These are phyloP conservation scores for Amorphotheca resinae DNA, from an alignment of 495 filamentous ascomycete genomes.

Conservation along the genomic window DNA sequence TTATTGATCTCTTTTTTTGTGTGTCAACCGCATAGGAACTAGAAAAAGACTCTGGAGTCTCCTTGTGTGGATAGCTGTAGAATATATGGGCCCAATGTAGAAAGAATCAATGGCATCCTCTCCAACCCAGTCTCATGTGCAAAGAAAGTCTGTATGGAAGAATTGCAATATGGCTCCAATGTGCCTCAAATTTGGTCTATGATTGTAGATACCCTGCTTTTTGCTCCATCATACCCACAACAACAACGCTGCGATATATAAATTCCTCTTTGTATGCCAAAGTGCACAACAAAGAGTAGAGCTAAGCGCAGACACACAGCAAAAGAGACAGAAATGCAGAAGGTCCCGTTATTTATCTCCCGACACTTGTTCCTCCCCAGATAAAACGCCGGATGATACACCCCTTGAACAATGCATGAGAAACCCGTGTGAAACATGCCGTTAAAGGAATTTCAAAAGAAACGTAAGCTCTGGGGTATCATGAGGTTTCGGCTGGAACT, in stretches of 20 bases:
- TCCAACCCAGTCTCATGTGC: neutral
- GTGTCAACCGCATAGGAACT: conserved; percentile 8
- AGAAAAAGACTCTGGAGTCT: conserved; percentile 7
- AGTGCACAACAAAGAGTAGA: too few species aligned
- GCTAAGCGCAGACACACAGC: too few species aligned
- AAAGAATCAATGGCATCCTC: conserved; percentile 17
- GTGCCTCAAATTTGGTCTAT: conserved; percentile 1
- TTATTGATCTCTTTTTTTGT: conserved; percentile 17
- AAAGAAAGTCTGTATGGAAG: neutral
- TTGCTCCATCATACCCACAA: too few species aligned
- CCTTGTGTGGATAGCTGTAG: conserved; percentile 15
- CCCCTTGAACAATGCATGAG: neutral
- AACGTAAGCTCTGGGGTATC: conserved; percentile 10
- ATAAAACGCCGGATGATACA: conserved; percentile 3
- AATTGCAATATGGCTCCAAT: neutral
- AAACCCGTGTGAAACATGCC: neutral
- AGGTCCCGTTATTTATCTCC: neutral
- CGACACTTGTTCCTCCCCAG: neutral
- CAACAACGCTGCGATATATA: too few species aligned
- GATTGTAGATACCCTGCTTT: neutral
- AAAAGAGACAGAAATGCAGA: too few species aligned
- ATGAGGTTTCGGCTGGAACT: conserved; percentile 14
- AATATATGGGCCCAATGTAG: conserved; percentile 16
- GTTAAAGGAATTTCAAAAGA: conserved; percentile 1
- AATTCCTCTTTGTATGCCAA: neutral